Evolutionary conservation across 805 yeast species (phyloP), one percentile per base, ranked within the genome.

Genomic region (Metschnikowia orientalis): DNA sequence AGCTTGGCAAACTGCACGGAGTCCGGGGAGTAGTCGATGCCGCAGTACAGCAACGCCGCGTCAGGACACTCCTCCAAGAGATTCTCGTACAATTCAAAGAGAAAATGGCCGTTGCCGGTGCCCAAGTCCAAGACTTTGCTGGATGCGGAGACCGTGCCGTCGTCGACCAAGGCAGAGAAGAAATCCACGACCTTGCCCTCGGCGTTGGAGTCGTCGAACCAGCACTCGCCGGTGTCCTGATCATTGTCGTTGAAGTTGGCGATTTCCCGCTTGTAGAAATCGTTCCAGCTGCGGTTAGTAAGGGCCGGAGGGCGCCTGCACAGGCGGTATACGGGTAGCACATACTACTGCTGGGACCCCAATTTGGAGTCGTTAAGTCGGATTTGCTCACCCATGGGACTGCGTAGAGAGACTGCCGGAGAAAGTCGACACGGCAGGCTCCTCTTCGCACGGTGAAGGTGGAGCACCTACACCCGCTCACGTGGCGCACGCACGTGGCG

Each of bases 151-250:
- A 35, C 23, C 2, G 53, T 55, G 6, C 47, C 35, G 10, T 45
- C 40, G 6, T 40, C 37, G 6, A 36, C 22, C 14, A 47, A 44
- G 4, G 75, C 75, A 11, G 68, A 59, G 5, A 90, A 54, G 48
- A 81, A 89, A 30, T 76, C 75, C n/a, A 83, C 69, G 77, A 92
- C 81, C 52, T 78, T 81, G 38, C 68, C 70, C 52, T 90, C 97
- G 0, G 98, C 97, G 50, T 82, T 88, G n/a, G 84, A 81, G 50
- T 92, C 98, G 45, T 83, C 79, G 57, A 92, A 92, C 98, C 98
- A 92, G 56, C 89, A 75, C 57, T 92, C 97, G 2, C 99, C 99
- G 0, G 88, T 79, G 54, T 92, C 97, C 12, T 81, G 71, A 11
- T 82, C 77, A 53, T 90, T 84, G 18, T 75, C 75, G 23, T 66